phyloP scores from a whole-genome alignment of 176 grass and related monocot species.

The Areca catechu region DNA sequence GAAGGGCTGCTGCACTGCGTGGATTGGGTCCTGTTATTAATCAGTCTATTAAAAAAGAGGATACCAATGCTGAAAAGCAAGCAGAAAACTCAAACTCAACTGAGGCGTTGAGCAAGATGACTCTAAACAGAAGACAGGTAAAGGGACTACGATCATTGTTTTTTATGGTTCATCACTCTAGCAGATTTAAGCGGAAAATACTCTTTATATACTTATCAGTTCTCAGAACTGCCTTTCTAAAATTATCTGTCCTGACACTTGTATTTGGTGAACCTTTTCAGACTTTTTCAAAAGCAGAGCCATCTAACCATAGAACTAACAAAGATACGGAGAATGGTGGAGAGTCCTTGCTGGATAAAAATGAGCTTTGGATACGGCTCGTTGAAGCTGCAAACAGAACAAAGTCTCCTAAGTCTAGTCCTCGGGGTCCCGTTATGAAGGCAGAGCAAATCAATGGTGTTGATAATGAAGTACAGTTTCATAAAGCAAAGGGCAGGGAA shows the following conservation, averaged over 20 bases:
- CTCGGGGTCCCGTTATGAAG: slow-evolving; percentile 42
- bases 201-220: neutral
- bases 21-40: slow-evolving; percentile 33
- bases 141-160: neutral
- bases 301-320: slow-evolving; percentile 35
- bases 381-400: slow-evolving; percentile 74
- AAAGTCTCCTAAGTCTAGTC: slow-evolving; percentile 41
- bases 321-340: slow-evolving; percentile 32
- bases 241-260: neutral
- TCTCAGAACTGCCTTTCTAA: too few relatives aligned
- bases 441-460: slow-evolving; percentile 33
- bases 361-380: slow-evolving; percentile 72
- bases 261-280: slow-evolving; percentile 23
- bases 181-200: neutral
- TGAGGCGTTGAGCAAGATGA: slow-evolving; percentile 33
- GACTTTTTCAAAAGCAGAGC: slow-evolving; percentile 40
- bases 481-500: slow-evolving; percentile 43
- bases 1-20: slow-evolving; percentile 43
- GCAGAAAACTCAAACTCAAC: slow-evolving; percentile 31
- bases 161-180: too few relatives aligned
- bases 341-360: slow-evolving; percentile 37
- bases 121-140: slow-evolving; percentile 51
- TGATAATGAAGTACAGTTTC: slow-evolving; percentile 21
- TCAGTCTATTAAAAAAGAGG: slow-evolving; percentile 51
- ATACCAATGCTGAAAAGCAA: slow-evolving; percentile 31